A percentile compares a stretch with the other conserved stretches of the same genome.
Conservation (phyloP, 169 alveolate species). For the Babesia caballi region DNA sequence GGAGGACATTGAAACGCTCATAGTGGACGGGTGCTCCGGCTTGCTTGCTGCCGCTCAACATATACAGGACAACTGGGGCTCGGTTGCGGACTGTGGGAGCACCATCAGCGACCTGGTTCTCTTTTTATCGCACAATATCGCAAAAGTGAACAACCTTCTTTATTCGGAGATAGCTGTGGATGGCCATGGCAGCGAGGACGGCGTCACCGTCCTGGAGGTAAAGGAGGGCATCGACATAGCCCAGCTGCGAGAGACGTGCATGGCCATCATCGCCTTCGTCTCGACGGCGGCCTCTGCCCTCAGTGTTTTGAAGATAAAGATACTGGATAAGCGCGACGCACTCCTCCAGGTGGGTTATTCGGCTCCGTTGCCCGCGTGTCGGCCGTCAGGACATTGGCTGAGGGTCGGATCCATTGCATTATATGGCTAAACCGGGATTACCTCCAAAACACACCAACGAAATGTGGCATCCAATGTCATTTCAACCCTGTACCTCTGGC, state of each 20-base stretch:
- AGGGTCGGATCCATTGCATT: not conserved
- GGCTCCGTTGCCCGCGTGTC: too few relatives aligned
- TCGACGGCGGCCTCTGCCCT: slow-evolving; percentile 27
- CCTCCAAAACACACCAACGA: too few relatives aligned
- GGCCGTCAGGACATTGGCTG: not conserved
- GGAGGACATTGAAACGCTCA: slow-evolving; percentile 24
- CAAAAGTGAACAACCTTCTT: slow-evolving; percentile 9
- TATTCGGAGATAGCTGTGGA: too few relatives aligned
- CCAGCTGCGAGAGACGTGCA: slow-evolving; percentile 22
- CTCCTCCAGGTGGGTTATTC: slow-evolving; percentile 36
- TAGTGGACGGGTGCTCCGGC: slow-evolving; percentile 27
- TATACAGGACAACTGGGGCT: slow-evolving; percentile 28
- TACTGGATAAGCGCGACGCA: slow-evolving; percentile 40
- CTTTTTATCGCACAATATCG: slow-evolving; percentile 15
- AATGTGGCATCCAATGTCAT: too few relatives aligned
- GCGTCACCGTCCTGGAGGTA: not conserved
- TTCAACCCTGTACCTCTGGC: too few relatives aligned
- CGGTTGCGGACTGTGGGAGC: not conserved
- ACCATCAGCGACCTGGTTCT: slow-evolving; percentile 8
- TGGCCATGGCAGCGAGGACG: not conserved
- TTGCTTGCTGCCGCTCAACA: slow-evolving; percentile 1
- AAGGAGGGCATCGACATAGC: not conserved
- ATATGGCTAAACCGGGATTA: not conserved
- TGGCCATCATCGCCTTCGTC: slow-evolving; percentile 18
- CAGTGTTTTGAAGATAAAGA: slow-evolving; percentile 44